Evolutionary conservation across 306 rosid species (phyloP), one percentile per base, ranked within the genome.

Genomic region (Ammopiptanthus mongolicus): DNA sequence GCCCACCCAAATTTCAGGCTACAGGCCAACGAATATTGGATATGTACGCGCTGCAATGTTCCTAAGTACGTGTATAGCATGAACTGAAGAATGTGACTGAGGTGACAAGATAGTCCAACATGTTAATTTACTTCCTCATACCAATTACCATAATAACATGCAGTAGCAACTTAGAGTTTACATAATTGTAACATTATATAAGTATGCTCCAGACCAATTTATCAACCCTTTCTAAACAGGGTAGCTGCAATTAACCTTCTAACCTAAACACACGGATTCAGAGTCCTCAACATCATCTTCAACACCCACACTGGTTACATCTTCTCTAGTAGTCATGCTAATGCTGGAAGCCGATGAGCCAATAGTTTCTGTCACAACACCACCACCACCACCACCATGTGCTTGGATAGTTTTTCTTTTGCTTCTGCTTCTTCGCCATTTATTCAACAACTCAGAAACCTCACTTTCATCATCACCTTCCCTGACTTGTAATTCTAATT

Each of bases 251-350:
- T 47, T 36, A n/a, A 6, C 28, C 50, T 50, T 70, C 62, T 65
- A 81, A 73, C 78, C 80, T 25, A 72, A 60, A 78, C 91, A 77
- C 50, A 78, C 90, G 1, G 91, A 91, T 79, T 88, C 97, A n/a
- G 89, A 85, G 74, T 92, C 99, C 51, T 82, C 93, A 15, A 76
- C 84, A 37, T 86, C 91, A 7, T 86, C 87, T 39, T 86, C 96
- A 12, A 75, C 71, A 33, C 44, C 83, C 15, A 48, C 33, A 51
- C 80, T 84, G 6, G 65, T 81, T 5, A 47, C 69, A 53, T 90
- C 92, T 41, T 90, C 91, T 87, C 87, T 82, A 0, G 80, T 76
- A 1, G 72, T 78, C 71, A 71, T 33, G 68, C 84, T 86, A 18
- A 79, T 76, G 60, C 83, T 80, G 0, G 94, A 86, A 11, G 87